Conservation (phyloP, 768 basidiomycete species). For the Lactarius psammicola region DNA sequence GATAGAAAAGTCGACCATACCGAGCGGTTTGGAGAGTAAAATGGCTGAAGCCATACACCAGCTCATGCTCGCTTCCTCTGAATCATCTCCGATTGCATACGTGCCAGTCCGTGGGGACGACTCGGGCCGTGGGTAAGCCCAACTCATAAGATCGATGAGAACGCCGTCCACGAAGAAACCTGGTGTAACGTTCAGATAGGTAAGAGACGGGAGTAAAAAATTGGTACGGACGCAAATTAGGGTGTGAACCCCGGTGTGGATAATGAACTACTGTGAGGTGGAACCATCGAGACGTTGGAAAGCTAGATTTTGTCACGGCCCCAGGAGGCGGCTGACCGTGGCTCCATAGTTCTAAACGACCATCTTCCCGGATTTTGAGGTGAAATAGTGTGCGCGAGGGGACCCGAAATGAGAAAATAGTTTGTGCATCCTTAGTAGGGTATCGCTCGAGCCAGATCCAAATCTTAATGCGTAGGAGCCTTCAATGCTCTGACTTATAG, state of each 20-base stretch:
- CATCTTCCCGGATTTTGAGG: constrained; percentile 53
- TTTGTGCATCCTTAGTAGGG: constrained; percentile 36
- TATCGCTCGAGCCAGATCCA: constrained; percentile 52
- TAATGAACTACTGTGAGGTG: constrained; percentile 69
- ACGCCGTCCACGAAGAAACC: constrained; percentile 76
- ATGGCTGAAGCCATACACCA: constrained; percentile 73
- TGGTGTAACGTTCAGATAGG: constrained; percentile 33
- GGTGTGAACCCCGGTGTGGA: constrained; percentile 52
- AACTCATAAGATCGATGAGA: constrained; percentile 59
- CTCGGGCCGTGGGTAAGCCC: constrained; percentile 60
- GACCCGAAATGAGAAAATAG: constrained; percentile 40
- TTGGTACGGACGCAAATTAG: constrained; percentile 61
- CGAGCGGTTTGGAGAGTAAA: constrained; percentile 55
- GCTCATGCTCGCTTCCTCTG: constrained; percentile 45
- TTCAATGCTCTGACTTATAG: constrained; percentile 31
- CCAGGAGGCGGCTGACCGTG: constrained; percentile 41
- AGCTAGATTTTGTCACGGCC: constrained; percentile 45
- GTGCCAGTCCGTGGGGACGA: constrained; percentile 37
- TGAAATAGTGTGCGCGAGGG: constrained; percentile 40
- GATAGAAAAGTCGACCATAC: constrained; percentile 37
- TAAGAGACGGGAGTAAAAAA: neutral
- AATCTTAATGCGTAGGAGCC: constrained; percentile 35
- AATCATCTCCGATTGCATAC: constrained; percentile 58
- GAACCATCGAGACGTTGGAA: constrained; percentile 65
- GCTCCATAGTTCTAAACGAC: constrained; percentile 51